phyloP scores from a whole-genome alignment of 257 asterid species.

The Primulina huaijiensis region DNA sequence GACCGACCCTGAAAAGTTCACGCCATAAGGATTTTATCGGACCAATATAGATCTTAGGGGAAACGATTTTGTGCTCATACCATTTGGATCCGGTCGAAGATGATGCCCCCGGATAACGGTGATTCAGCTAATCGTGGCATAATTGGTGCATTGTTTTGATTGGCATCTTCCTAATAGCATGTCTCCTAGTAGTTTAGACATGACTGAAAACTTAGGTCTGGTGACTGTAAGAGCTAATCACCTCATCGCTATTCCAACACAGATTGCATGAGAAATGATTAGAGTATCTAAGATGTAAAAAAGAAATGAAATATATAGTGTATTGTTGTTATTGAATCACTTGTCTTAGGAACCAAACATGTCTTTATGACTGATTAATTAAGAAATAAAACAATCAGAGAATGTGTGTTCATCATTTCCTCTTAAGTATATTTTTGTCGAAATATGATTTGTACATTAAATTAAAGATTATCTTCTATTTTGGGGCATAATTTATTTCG shows the following conservation, averaged over 20 bases:
- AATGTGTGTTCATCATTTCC: no score
- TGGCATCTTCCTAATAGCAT: conserved; percentile 20
- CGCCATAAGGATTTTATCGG: not conserved
- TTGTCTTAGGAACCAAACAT: no score
- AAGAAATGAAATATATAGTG: no score
- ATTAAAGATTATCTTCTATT: no score
- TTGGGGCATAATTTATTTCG: no score
- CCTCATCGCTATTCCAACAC: conserved; percentile 28
- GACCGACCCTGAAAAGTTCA: not conserved
- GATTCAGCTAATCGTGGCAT: not conserved
- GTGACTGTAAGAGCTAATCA: conserved; percentile 29
- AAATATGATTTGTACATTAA: no score
- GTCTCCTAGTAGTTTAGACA: conserved; percentile 30
- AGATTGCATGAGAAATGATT: conserved; percentile 11
- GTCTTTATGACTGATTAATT: no score
- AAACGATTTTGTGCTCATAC: not conserved
- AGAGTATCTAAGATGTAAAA: no score
- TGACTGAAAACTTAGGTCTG: conserved; percentile 34
- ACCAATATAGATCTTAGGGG: not conserved
- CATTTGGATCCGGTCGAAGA: not conserved
- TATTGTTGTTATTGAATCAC: no score
- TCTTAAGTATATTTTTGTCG: no score
- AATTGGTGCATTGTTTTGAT: conserved; percentile 22
- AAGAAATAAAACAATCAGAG: no score
- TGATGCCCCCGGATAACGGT: conserved; percentile 2